These are phyloP conservation scores for Saksenaea vasiformis DNA, from an alignment of 371 early-diverging fungal species.

Conservation along the genomic window DNA sequence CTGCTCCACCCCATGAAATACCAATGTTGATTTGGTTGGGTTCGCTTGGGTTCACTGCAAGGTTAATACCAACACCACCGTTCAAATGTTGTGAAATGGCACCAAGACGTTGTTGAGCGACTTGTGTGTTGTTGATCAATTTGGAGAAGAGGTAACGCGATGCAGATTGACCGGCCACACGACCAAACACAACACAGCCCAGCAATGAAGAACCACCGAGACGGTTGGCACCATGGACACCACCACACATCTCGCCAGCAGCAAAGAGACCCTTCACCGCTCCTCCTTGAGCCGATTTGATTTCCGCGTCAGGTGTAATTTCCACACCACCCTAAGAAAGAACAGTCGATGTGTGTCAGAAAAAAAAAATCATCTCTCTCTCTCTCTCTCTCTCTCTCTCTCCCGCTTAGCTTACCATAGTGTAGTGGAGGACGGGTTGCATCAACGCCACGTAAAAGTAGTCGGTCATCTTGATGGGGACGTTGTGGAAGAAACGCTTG, in stretches of 20 bases:
- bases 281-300: slow-evolving; percentile 59
- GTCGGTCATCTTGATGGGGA: slow-evolving; percentile 72
- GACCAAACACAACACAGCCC: slow-evolving; percentile 96
- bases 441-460: slow-evolving; percentile 86
- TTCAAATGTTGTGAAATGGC: slow-evolving; percentile 71
- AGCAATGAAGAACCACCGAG: slow-evolving; percentile 62
- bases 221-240: slow-evolving; percentile 59
- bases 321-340: slow-evolving; percentile 82
- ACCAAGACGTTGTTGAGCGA: slow-evolving; percentile 73
- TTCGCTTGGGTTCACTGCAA: slow-evolving; percentile 47
- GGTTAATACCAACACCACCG: slow-evolving; percentile 63
- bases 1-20: slow-evolving; percentile 54
- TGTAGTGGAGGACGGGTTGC: slow-evolving; percentile 94
- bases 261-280: slow-evolving; percentile 84
- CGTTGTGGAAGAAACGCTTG: slow-evolving; percentile 88
- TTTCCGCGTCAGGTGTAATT: slow-evolving; percentile 79
- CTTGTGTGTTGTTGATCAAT: slow-evolving; percentile 50
- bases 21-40: slow-evolving; percentile 66
- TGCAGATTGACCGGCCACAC: slow-evolving; percentile 87
- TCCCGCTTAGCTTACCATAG: slow-evolving; percentile 66
- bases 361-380: slow-evolving; percentile 1
- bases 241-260: slow-evolving; percentile 86
- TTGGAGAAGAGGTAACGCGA: slow-evolving; percentile 64
- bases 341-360: no score
- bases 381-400: not conserved